These are phyloP conservation scores for Fraxinus greggii DNA, from an alignment of 305 asterid species.

Conservation along the genomic window DNA sequence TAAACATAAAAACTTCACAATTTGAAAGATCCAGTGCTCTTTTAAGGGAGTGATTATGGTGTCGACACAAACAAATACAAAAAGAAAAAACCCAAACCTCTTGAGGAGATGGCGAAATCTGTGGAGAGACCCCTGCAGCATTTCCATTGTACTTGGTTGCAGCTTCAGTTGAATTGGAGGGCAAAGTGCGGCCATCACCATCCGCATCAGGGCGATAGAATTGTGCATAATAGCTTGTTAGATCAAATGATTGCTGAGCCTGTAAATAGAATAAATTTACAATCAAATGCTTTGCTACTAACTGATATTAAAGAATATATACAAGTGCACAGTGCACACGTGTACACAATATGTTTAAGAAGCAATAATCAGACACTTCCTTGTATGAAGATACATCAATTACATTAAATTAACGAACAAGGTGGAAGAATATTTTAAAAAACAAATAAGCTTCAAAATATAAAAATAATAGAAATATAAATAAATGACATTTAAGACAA, in stretches of 20 bases:
- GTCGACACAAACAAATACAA: not conserved
- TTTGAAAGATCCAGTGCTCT: not conserved
- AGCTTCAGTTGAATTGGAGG: conserved; percentile 62
- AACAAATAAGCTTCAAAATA: conserved; percentile 11
- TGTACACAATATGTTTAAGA: conserved; percentile 13
- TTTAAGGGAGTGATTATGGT: not conserved
- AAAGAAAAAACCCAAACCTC: conserved; percentile 54
- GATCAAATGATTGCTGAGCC: conserved; percentile 86
- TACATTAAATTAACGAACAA: not conserved
- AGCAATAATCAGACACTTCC: conserved; percentile 14
- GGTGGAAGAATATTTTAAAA: not conserved
- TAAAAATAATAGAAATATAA: conserved; percentile 17
- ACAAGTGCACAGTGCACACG: not conserved
- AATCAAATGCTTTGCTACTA: conserved; percentile 15
- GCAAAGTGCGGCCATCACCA: conserved; percentile 79
- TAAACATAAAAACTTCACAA: not conserved
- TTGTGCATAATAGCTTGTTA: conserved; percentile 75
- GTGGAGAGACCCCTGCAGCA: conserved; percentile 61
- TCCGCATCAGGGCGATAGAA: conserved; percentile 68
- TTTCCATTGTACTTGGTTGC: conserved; percentile 66
- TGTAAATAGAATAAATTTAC: conserved; percentile 30
- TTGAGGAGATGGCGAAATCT: conserved; percentile 69
- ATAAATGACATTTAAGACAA: conserved; percentile 34
- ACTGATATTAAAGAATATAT: not conserved
- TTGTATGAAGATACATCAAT: not conserved